phyloP scores from a whole-genome alignment of 1,284 basidiomycete genomes.

The Rhodotorula mucilaginosa region DNA sequence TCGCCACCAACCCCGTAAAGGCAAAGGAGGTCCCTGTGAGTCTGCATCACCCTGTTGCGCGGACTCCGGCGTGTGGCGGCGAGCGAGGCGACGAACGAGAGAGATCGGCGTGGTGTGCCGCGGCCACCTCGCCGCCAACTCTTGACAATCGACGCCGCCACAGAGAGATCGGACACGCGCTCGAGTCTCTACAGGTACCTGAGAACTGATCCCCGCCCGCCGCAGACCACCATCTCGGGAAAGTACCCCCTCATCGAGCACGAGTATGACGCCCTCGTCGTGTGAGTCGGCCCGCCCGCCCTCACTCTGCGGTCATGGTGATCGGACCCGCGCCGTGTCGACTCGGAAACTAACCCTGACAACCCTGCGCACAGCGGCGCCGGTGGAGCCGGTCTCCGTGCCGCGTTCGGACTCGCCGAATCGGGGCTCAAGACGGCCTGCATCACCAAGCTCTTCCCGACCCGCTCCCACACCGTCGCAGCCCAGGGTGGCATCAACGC shows the following conservation, averaged over 20 bases:
- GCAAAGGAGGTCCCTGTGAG: conserved; percentile 42
- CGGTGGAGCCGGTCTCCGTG: conserved; percentile 95
- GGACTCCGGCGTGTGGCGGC: too few relatives aligned
- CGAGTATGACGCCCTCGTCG: conserved; percentile 89
- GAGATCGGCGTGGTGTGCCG: neutral
- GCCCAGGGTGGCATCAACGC: conserved; percentile 99
- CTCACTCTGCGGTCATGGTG: too few relatives aligned
- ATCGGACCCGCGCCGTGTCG: too few relatives aligned
- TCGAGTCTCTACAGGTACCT: too few relatives aligned
- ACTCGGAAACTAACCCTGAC: too few relatives aligned
- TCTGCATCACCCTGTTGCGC: neutral
- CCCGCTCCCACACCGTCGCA: conserved; percentile 96
- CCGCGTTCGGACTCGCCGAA: conserved; percentile 98
- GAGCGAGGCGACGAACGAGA: too few relatives aligned
- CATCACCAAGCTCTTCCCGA: conserved; percentile 99
- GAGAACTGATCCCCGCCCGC: too few relatives aligned
- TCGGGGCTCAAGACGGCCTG: conserved; percentile 96
- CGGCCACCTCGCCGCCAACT: neutral
- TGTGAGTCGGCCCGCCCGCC: conserved; percentile 56
- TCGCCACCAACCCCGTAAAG: conserved; percentile 34
- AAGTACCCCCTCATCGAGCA: conserved; percentile 97
- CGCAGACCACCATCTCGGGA: conserved; percentile 52
- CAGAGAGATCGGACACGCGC: too few relatives aligned
- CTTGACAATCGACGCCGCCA: neutral
- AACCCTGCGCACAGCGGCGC: conserved; percentile 65